Percentiles rank a stretch among this genome's conserved stretches.
Conservation (phyloP, 2,329 filamentous ascomycete genomes). For the Berkeleyomyces rouxiae region DNA sequence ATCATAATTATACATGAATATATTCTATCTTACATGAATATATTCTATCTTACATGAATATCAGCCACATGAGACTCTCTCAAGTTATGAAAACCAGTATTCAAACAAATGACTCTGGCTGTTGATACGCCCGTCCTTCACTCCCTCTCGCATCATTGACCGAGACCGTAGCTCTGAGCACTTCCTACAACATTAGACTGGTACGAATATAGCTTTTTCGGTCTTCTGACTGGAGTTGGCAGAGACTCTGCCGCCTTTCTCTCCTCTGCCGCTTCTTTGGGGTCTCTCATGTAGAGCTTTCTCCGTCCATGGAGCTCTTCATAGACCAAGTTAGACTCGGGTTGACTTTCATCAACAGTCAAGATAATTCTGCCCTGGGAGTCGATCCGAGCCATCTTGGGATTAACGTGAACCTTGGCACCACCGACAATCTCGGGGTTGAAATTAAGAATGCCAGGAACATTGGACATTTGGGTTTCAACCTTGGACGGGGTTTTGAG, state of each 20-base stretch:
- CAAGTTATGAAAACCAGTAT: not conserved
- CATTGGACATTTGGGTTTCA: conserved; percentile 14
- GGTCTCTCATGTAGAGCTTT: conserved; percentile 20
- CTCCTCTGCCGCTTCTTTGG: conserved; percentile 18
- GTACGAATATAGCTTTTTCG: conserved; percentile 1
- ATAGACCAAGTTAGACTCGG: conserved; percentile 27
- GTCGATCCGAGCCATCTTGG: conserved; percentile 29
- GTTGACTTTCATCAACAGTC: conserved; percentile 24
- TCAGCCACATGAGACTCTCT: not conserved
- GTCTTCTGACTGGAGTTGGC: not conserved
- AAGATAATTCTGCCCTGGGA: conserved; percentile 34
- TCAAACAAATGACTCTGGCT: not conserved
- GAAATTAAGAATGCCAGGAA: conserved; percentile 18
- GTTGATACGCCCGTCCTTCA: not conserved
- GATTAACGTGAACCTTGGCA: conserved; percentile 35
- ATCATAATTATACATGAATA: conserved; percentile 12
- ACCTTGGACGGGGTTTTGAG: conserved; percentile 13
- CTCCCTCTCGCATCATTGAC: conserved; percentile 8
- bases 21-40: conserved; percentile 13
- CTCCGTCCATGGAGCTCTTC: conserved; percentile 28
- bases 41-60: conserved; percentile 12
- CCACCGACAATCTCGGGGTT: conserved; percentile 35
- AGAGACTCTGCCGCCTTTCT: conserved; percentile 20
- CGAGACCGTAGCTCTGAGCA: conserved; percentile 25
- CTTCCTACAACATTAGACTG: conserved; percentile 20